Evolutionary conservation across 2,329 filamentous ascomycete species (phyloP).

Genomic region (Dactylellina haptotyla): DNA sequence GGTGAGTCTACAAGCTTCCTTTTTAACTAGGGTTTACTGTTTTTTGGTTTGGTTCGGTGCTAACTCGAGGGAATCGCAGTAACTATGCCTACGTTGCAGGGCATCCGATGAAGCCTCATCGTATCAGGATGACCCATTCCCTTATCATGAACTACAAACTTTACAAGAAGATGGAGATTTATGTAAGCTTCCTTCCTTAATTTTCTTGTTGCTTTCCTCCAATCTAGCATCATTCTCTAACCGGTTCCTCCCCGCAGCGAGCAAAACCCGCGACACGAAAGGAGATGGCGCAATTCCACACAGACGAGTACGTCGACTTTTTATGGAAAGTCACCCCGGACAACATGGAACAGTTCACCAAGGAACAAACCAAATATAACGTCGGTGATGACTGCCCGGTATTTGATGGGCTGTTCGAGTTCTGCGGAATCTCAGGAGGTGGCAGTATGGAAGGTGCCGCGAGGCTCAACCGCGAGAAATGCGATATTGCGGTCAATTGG

Average conservation of each 20-base stretch:
- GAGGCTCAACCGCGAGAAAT: slow-evolving; percentile 74
- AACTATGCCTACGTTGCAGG: slow-evolving; percentile 70
- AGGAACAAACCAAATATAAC: slow-evolving; percentile 76
- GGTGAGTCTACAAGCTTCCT: slow-evolving; percentile 53
- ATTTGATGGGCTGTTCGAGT: slow-evolving; percentile 76
- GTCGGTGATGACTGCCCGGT: slow-evolving; percentile 74
- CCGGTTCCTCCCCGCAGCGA: slow-evolving; percentile 60
- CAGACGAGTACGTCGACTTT: slow-evolving; percentile 78
- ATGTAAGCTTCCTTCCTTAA: slow-evolving; percentile 64
- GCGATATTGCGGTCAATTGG: slow-evolving; percentile 95
- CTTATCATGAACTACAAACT: slow-evolving; percentile 77
- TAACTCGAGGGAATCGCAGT: slow-evolving; percentile 60
- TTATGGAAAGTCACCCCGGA: slow-evolving; percentile 76
- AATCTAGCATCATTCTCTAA: no score
- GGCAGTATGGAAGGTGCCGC: slow-evolving; percentile 77
- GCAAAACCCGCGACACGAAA: slow-evolving; percentile 72
- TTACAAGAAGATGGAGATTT: slow-evolving; percentile 79
- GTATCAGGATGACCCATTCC: slow-evolving; percentile 74
- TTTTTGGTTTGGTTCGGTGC: slow-evolving; percentile 1
- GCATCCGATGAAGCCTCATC: slow-evolving; percentile 70
- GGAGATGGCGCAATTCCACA: slow-evolving; percentile 79
- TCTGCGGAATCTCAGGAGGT: slow-evolving; percentile 75
- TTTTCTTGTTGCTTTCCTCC: slow-evolving; percentile 1
- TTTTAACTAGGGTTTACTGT: neutral
- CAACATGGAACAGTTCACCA: slow-evolving; percentile 75